Conservation (phyloP, 2,329 filamentous ascomycete genomes). For the Didymella arachidicola region DNA sequence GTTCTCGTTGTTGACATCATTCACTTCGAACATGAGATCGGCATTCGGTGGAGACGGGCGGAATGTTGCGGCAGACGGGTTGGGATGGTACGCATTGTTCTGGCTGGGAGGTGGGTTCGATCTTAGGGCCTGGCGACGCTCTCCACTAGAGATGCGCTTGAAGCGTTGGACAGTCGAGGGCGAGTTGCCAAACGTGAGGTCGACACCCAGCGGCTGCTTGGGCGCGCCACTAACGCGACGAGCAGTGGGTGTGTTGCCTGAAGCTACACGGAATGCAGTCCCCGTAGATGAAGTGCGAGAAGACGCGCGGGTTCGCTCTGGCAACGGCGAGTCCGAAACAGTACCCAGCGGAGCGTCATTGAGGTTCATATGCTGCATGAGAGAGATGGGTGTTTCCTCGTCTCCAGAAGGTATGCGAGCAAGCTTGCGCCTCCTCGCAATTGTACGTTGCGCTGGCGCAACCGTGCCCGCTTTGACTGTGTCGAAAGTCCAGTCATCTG, state of each 20-base stretch:
- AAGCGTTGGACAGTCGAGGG: constrained; percentile 93
- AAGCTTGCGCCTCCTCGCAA: constrained; percentile 58
- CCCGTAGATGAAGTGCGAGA: constrained; percentile 50
- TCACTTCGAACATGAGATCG: constrained; percentile 63
- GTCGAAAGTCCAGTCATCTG: constrained; percentile 93
- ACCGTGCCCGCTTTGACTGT: constrained; percentile 79
- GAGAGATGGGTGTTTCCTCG: constrained; percentile 43
- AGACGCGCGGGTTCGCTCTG: constrained; percentile 38
- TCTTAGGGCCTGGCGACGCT: constrained; percentile 42
- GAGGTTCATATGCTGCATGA: constrained; percentile 55
- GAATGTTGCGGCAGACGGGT: constrained; percentile 49
- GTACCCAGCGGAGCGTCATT: constrained; percentile 54
- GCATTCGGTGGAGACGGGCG: constrained; percentile 47
- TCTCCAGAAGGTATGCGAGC: constrained; percentile 55
- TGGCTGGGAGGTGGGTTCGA: constrained; percentile 39
- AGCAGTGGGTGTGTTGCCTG: constrained; percentile 53
- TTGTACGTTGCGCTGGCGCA: constrained; percentile 56
- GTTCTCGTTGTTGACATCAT: constrained; percentile 70
- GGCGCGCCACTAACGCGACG: constrained; percentile 52
- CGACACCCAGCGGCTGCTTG: constrained; percentile 83
- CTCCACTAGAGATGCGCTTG: constrained; percentile 79
- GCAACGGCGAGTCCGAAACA: constrained; percentile 48
- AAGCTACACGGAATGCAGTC: constrained; percentile 49
- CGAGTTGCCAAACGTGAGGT: constrained; percentile 92
- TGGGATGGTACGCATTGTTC: constrained; percentile 43